Evolutionary conservation across 352 stramenopile genomes (phyloP).

Genomic region (Phytophthora fragariaefolia): DNA sequence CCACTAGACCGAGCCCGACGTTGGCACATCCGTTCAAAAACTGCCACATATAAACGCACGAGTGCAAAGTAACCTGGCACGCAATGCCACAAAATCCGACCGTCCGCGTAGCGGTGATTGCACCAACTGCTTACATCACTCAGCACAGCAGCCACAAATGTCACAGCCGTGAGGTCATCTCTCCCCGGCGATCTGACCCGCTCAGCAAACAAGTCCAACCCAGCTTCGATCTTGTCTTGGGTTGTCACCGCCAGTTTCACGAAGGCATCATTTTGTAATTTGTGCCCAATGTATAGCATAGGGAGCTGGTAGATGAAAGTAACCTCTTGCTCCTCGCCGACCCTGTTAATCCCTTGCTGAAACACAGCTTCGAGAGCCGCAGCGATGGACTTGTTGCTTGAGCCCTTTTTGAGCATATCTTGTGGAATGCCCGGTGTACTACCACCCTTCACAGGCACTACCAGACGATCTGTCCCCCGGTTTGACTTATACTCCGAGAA

Average conservation of each 20-base stretch:
- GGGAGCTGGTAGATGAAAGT: slow-evolving; percentile 64
- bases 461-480: slow-evolving; percentile 46
- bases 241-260: slow-evolving; percentile 37
- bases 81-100: slow-evolving; percentile 73
- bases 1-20: slow-evolving; percentile 52
- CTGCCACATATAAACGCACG: slow-evolving; percentile 64
- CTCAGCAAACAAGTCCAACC: slow-evolving; percentile 61
- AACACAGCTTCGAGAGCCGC: slow-evolving; percentile 56
- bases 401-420: slow-evolving; percentile 48
- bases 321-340: slow-evolving; percentile 54
- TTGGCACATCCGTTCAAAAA: slow-evolving; percentile 84
- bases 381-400: slow-evolving; percentile 40
- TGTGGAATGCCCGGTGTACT: slow-evolving; percentile 40
- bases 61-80: slow-evolving; percentile 81
- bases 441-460: slow-evolving; percentile 34
- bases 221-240: slow-evolving; percentile 57
- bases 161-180: slow-evolving; percentile 69
- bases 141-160: slow-evolving; percentile 76
- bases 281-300: slow-evolving; percentile 60
- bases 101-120: slow-evolving; percentile 44
- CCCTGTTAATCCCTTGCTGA: slow-evolving; percentile 48
- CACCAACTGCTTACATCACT: slow-evolving; percentile 72
- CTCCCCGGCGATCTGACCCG: slow-evolving; percentile 57
- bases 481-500: slow-evolving; percentile 58
- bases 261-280: slow-evolving; percentile 54